Conservation (phyloP, 1,139 yeast genomes). For the Lodderomyces pseudojiufengensis region DNA sequence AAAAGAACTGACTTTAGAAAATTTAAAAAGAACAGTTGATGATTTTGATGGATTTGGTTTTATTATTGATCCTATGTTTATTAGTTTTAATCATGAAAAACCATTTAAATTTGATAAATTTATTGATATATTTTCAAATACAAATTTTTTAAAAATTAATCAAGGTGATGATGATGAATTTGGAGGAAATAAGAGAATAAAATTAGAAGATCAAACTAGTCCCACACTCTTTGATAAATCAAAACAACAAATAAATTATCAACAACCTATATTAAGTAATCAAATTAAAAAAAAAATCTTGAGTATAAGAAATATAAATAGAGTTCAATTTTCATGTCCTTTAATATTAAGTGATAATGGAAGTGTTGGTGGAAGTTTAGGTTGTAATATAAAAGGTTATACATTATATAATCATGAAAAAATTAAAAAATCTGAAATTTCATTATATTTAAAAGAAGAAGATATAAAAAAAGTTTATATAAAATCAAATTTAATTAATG, state of each 20-base stretch:
- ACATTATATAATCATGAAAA: conserved; percentile 56
- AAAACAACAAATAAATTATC: conserved; percentile 11
- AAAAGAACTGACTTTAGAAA: conserved; percentile 24
- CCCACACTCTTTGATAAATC: too few species aligned
- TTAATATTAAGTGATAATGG: conserved; percentile 40
- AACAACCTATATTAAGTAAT: conserved; percentile 11
- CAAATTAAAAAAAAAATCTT: conserved; percentile 39
- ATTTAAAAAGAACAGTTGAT: conserved; percentile 55
- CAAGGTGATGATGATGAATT: conserved; percentile 10
- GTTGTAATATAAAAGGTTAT: conserved; percentile 70
- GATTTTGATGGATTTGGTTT: conserved; percentile 56
- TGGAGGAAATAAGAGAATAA: conserved; percentile 9
- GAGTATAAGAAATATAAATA: conserved; percentile 55
- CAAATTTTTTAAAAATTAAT: conserved; percentile 30
- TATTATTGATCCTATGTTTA: conserved; percentile 61
- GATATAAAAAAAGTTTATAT: conserved; percentile 51
- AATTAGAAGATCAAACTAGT: too few species aligned
- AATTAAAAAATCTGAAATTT: conserved; percentile 29
- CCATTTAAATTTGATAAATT: conserved; percentile 52
- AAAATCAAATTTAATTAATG: conserved; percentile 30
- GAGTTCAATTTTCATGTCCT: conserved; percentile 64
- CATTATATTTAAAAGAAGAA: conserved; percentile 41
- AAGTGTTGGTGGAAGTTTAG: conserved; percentile 43
- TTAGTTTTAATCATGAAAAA: conserved; percentile 21
- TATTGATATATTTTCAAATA: conserved; percentile 52